phyloP scores from a whole-genome alignment of 352 stramenopile genomes.

The Paralagenidium karlingii region DNA sequence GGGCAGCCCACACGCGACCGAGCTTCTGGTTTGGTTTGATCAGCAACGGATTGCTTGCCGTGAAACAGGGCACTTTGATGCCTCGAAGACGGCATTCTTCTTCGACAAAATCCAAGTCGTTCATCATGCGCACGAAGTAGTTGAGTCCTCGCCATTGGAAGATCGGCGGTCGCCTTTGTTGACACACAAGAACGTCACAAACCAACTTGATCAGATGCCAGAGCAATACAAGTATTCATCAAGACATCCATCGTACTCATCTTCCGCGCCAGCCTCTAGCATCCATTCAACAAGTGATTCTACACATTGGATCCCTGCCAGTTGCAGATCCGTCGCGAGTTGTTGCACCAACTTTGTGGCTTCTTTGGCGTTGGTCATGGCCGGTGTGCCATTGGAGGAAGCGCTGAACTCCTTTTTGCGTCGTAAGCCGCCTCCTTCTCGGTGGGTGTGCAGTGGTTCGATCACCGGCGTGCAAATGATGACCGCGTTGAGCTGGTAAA shows the following conservation, averaged over 20 bases:
- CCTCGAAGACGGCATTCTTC: constrained; percentile 31
- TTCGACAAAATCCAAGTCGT: constrained; percentile 56
- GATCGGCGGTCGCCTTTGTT: constrained; percentile 30
- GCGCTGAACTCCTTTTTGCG: no score
- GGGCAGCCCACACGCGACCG: constrained; percentile 47
- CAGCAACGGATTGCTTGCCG: constrained; percentile 36
- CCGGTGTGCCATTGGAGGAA: no score
- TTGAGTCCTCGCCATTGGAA: constrained; percentile 64
- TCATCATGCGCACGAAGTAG: constrained; percentile 65
- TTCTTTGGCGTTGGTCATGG: constrained; percentile 57
- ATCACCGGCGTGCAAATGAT: constrained; percentile 56
- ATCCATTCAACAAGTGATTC: constrained; percentile 75
- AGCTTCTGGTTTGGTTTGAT: constrained; percentile 59
- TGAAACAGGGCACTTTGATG: constrained; percentile 42
- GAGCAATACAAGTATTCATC: background rate
- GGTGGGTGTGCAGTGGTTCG: constrained; percentile 31
- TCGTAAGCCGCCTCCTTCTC: no score
- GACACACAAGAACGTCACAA: background rate
- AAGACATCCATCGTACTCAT: constrained; percentile 57
- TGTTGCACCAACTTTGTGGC: constrained; percentile 58
- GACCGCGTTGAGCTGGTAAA: constrained; percentile 59
- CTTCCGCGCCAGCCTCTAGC: constrained; percentile 49
- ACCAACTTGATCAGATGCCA: background rate
- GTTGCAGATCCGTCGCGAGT: constrained; percentile 43
- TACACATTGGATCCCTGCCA: constrained; percentile 55